Evolutionary conservation across 768 basidiomycete genomes (phyloP).

Genomic region (Ephemerocybe angulata): DNA sequence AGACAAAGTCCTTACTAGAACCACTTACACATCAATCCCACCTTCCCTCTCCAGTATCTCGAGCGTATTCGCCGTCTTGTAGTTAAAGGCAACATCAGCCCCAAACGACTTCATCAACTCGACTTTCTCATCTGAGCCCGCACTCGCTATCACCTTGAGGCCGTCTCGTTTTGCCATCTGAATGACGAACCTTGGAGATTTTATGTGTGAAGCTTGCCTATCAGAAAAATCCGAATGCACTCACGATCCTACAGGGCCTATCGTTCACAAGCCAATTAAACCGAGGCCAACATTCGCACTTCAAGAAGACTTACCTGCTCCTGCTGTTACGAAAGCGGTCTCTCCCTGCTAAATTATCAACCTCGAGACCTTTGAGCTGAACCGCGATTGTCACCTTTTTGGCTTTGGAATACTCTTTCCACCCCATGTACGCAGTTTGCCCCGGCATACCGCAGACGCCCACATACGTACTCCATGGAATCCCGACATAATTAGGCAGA

Average conservation of each 20-base stretch:
- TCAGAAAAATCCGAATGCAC: neutral
- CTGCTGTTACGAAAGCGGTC: constrained; percentile 24
- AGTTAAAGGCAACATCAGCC: constrained; percentile 59
- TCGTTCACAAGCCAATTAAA: neutral
- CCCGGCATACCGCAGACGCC: too few relatives aligned
- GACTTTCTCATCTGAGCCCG: constrained; percentile 61
- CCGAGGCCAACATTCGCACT: neutral
- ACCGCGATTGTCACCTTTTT: constrained; percentile 24
- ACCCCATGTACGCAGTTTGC: constrained; percentile 32
- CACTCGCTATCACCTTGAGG: constrained; percentile 56
- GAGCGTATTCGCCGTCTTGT: constrained; percentile 46
- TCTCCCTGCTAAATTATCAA: constrained; percentile 15
- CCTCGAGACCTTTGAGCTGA: neutral
- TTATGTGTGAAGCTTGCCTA: neutral
- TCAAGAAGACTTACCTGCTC: constrained; percentile 9
- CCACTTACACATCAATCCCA: constrained; percentile 45
- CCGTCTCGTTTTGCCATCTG: constrained; percentile 16
- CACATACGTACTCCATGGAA: neutral
- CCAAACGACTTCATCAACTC: constrained; percentile 47
- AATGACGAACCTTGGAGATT: neutral
- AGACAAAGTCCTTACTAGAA: neutral
- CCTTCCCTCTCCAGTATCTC: constrained; percentile 48
- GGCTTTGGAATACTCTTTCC: constrained; percentile 24
- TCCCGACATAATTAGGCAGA: too few relatives aligned
- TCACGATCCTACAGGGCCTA: constrained; percentile 27